phyloP scores from a whole-genome alignment of 176 grass and related monocot species.

The Cenchrus purpureus region DNA sequence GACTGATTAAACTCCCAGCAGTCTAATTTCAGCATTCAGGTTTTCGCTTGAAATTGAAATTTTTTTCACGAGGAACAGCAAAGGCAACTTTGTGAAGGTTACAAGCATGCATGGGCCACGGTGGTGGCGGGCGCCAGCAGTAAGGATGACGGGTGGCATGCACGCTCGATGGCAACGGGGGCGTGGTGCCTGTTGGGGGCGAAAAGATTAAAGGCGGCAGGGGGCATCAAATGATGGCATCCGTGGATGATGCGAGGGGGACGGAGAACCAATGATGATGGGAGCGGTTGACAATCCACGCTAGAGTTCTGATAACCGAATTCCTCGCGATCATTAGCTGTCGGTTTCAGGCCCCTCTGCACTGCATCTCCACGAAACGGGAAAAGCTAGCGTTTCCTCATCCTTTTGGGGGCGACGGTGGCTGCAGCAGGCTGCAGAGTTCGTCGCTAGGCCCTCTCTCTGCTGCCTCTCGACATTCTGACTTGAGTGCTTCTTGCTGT shows the following conservation, averaged over 20 bases:
- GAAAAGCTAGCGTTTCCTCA: constrained; percentile 8
- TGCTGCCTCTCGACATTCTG: not conserved
- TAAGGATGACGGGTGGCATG: not conserved
- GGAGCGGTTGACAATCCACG: constrained; percentile 18
- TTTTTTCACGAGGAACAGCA: not conserved
- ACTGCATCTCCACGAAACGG: not conserved
- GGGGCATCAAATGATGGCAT: constrained; percentile 2
- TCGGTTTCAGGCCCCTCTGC: not conserved
- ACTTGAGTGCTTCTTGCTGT: not conserved
- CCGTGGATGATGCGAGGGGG: not conserved
- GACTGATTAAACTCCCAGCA: not conserved
- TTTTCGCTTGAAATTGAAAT: not conserved
- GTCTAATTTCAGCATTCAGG: not conserved
- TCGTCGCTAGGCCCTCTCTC: not conserved
- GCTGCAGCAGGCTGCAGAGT: not conserved
- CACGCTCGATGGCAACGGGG: constrained; percentile 11
- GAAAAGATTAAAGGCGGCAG: constrained; percentile 21
- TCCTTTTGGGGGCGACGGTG: not conserved
- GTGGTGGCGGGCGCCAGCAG: not conserved
- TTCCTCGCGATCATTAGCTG: constrained; percentile 29
- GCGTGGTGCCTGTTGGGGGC: constrained; percentile 14
- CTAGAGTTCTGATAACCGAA: not conserved
- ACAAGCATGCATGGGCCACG: not conserved
- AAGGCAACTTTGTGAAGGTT: not conserved
- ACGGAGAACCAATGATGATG: not conserved